phyloP scores from a whole-genome alignment of 257 asterid genomes.

The Sherardia arvensis region DNA sequence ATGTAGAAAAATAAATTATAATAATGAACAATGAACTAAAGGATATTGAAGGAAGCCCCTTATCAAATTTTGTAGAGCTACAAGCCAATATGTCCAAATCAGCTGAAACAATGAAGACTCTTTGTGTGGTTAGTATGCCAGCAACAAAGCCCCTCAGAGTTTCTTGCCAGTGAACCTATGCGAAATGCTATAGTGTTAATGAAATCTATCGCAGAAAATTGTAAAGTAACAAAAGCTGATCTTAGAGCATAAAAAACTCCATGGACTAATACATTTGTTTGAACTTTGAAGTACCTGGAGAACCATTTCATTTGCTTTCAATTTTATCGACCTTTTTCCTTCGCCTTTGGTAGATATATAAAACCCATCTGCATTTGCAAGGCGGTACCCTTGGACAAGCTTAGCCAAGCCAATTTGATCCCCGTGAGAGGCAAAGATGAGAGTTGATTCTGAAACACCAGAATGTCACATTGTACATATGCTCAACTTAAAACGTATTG shows the following conservation, averaged over 20 bases:
- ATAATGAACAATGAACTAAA: conserved; percentile 18
- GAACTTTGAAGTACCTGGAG: conserved; percentile 60
- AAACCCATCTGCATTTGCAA: conserved; percentile 78
- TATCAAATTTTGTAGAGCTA: conserved; percentile 75
- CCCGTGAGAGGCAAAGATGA: conserved; percentile 86
- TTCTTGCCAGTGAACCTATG: conserved; percentile 98
- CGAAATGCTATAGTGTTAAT: neutral
- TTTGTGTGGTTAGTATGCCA: conserved; percentile 83
- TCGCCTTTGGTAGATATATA: conserved; percentile 86
- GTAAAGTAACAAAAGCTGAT: neutral
- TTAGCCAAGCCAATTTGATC: conserved; percentile 90
- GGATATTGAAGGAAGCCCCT: conserved; percentile 99
- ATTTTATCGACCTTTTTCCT: conserved; percentile 75
- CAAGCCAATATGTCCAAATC: conserved; percentile 83
- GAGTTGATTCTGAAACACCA: conserved; percentile 66
- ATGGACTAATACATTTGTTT: neutral
- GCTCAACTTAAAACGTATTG: conserved; percentile 12
- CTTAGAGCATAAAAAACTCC: neutral
- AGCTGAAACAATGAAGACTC: conserved; percentile 83
- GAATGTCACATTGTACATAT: conserved; percentile 25
- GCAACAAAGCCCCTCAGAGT: conserved; percentile 96
- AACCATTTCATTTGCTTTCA: conserved; percentile 78
- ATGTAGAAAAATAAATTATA: neutral
- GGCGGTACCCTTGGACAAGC: conserved; percentile 75
- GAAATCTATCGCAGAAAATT: neutral